Conservation (phyloP, 345 rosid species). For the Dovyalis caffra region DNA sequence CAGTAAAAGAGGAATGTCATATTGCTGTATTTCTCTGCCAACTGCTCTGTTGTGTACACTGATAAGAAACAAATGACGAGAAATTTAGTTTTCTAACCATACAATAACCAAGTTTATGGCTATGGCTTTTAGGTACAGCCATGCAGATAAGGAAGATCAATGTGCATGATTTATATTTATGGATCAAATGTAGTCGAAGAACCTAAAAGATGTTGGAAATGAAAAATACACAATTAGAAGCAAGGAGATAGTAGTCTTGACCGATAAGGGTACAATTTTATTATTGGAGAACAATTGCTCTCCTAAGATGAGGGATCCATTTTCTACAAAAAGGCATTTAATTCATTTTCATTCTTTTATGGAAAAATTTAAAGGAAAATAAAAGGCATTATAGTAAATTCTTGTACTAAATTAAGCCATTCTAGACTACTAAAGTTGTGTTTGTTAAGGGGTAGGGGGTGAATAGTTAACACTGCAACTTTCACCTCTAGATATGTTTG, state of each 20-base stretch:
- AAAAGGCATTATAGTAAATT: not conserved
- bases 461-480: no score
- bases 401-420: not conserved
- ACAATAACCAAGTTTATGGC: not conserved
- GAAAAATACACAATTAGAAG: not conserved
- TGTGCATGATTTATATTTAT: not conserved
- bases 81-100: not conserved
- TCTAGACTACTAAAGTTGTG: not conserved
- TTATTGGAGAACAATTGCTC: no score
- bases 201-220: no score
- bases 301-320: not conserved
- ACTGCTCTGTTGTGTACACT: slow-evolving; percentile 95
- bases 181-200: no score
- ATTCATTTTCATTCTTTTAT: not conserved
- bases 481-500: no score
- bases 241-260: no score
- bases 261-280: no score
- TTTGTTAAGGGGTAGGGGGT: no score
- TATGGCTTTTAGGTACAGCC: not conserved
- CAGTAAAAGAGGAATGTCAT: slow-evolving; percentile 80
- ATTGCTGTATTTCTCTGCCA: slow-evolving; percentile 94
- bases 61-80: slow-evolving; percentile 21
- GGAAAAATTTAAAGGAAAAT: not conserved
- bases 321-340: not conserved
- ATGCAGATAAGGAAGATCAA: not conserved